Percentiles rank a stretch among this genome's conserved stretches.
Evolutionary conservation across 768 basidiomycete species (phyloP).

Genomic region (Rhizopogon vinicolor): DNA sequence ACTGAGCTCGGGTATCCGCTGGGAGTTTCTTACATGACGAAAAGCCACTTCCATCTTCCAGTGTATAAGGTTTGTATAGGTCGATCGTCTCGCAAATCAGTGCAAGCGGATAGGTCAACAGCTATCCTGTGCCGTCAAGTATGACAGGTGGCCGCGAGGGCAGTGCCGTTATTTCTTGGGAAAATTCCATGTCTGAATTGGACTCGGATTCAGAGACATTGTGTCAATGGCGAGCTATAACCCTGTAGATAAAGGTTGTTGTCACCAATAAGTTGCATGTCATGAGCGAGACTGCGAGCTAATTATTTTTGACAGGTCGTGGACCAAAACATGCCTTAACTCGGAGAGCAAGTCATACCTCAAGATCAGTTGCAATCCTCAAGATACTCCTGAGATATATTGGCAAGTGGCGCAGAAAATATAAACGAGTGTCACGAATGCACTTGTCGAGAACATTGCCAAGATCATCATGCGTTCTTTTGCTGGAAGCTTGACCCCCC

Average conservation of each 20-base stretch:
- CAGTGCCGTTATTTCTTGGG: background rate
- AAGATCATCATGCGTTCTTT: conserved; percentile 37
- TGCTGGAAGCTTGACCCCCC: conserved; percentile 35
- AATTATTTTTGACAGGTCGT: background rate
- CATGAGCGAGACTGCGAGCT: conserved; percentile 35
- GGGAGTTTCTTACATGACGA: too few species aligned
- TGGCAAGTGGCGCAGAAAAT: conserved; percentile 38
- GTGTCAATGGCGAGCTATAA: background rate
- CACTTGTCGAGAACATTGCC: conserved; percentile 48
- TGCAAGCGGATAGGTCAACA: background rate
- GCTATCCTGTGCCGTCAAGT: background rate
- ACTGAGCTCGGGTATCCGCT: too few species aligned
- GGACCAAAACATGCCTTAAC: background rate
- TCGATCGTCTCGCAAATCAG: too few species aligned
- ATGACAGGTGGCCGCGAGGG: background rate
- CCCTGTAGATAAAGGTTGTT: conserved; percentile 29
- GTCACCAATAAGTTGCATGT: conserved; percentile 39
- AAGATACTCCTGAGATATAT: conserved; percentile 11
- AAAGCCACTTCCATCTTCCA: too few species aligned
- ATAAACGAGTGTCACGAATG: conserved; percentile 42
- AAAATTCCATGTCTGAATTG: background rate
- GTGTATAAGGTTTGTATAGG: too few species aligned
- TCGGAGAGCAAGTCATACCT: conserved; percentile 25
- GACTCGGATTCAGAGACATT: background rate
- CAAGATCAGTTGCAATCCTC: conserved; percentile 33